Conservation (phyloP, 2,329 filamentous ascomycete genomes). For the Clarireedia sp. region DNA sequence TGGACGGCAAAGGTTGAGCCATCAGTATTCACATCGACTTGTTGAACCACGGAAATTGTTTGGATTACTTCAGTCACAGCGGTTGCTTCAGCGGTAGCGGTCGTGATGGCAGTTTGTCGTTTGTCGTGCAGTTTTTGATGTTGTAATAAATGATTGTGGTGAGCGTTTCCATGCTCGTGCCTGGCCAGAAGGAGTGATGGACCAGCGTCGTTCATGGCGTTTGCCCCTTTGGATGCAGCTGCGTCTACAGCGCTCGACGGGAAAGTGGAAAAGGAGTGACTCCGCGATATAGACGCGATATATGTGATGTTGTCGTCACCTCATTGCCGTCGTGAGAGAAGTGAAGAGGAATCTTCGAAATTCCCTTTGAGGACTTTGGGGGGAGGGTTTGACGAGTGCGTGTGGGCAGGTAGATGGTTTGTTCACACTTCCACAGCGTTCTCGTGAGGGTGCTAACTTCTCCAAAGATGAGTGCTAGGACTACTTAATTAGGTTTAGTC, state of each 20-base stretch:
- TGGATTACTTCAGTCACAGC: constrained; percentile 22
- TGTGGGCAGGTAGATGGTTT: not conserved
- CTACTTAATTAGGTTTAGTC: not conserved
- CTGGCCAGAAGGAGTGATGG: constrained; percentile 31
- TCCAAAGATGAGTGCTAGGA: not conserved
- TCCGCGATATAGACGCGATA: constrained; percentile 5
- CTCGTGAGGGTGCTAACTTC: not conserved
- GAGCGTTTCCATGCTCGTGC: constrained; percentile 25
- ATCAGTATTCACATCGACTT: constrained; percentile 25
- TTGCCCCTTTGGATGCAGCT: constrained; percentile 19
- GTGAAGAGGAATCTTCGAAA: not conserved
- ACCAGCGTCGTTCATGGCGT: constrained; percentile 24
- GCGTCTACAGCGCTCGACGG: constrained; percentile 25
- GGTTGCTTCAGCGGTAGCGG: constrained; percentile 8
- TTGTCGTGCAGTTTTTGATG: constrained; percentile 20
- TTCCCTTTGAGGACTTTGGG: not conserved
- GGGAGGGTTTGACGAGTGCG: not conserved
- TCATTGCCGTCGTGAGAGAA: constrained; percentile 9
- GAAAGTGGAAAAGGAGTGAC: constrained; percentile 10
- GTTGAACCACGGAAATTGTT: constrained; percentile 27
- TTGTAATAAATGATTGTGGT: constrained; percentile 21
- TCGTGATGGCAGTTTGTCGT: constrained; percentile 7
- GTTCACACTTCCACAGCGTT: not conserved
- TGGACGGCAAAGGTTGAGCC: constrained; percentile 22
- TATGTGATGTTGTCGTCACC: constrained; percentile 6